Base-by-base conservation (phyloP, 345 rosid genomes). In the Citrus hindsii region DNA sequence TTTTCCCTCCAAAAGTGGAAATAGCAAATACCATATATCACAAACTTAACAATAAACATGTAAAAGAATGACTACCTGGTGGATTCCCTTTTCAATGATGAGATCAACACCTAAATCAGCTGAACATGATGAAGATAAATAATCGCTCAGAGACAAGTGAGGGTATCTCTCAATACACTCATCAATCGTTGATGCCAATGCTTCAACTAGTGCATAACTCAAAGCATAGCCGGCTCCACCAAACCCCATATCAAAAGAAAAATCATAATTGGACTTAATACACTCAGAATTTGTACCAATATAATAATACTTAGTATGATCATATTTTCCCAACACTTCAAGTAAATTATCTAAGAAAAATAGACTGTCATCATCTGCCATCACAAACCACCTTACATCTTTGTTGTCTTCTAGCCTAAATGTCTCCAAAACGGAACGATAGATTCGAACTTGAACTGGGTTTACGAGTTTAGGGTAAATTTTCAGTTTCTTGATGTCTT, bases 201-300 rank as follows among this genome's bases (percentile, higher is more conserved):
- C 79, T 73, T 85, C 82, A 22, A 83, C 90, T 16, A 89, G 48
- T 3, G 92, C 73, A 66, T 87, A 92, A 65, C 97, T 92, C 80
- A 90, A 59, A 75, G 91, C 94, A 78, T 85, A 87, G 13, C 97
- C 94, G 66, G 80, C 92, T 79, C 97, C 97, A 22, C 93, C 97
- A 55, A 60, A 90, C 3, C 80, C 94, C 97, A 92, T 90, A 2
- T 85, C 84, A 25, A 90, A 92, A 3, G 88, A 75, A 58, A 88
- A 77, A 22, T n/a, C 68, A 27, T 24, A 60, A 60, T 89, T 91
- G 5, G 87, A 80, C 42, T 37, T 59, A 6, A 86, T 30, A 7
- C 84, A 66, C 75, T 90, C 94, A 2, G 92, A 89, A 35, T 28
- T 80, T 53, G 76, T 76, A 19, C 97, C 93, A 24, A 89, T 86